A percentile compares a stretch with the other conserved stretches of the same genome.
These are phyloP conservation scores for Carex sylvatica DNA, from an alignment of 202 grass and related monocot species.

Conservation along the genomic window DNA sequence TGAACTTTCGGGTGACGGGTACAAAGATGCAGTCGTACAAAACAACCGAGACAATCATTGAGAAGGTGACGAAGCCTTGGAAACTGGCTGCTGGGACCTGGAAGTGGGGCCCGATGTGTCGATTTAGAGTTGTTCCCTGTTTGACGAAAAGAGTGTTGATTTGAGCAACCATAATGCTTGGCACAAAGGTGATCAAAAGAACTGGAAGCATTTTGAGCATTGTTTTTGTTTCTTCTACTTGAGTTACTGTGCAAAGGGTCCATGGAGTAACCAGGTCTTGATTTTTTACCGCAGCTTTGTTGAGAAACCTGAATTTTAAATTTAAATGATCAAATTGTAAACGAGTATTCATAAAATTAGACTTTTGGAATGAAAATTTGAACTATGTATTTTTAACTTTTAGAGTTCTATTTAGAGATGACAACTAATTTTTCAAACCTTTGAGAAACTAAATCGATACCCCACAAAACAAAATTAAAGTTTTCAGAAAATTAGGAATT, in stretches of 20 bases:
- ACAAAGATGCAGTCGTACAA: slow-evolving; percentile 80
- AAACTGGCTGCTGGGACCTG: slow-evolving; percentile 74
- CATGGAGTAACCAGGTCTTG: slow-evolving; percentile 32
- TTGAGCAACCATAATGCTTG: slow-evolving; percentile 64
- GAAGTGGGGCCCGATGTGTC: slow-evolving; percentile 51
- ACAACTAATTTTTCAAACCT: too few species aligned
- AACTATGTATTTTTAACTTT: not conserved
- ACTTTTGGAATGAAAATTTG: not conserved
- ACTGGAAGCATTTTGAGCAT: slow-evolving; percentile 89
- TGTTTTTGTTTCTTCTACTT: slow-evolving; percentile 89
- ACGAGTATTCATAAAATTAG: not conserved
- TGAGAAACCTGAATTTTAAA: slow-evolving; percentile 37
- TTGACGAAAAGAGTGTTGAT: slow-evolving; percentile 89
- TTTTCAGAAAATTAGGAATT: too few species aligned
- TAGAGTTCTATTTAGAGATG: not conserved
- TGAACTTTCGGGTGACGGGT: slow-evolving; percentile 44
- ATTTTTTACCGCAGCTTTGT: slow-evolving; percentile 71
- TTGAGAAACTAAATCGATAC: too few species aligned
- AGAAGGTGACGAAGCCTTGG: slow-evolving; percentile 68
- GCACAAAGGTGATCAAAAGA: slow-evolving; percentile 60
- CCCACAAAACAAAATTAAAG: too few species aligned
- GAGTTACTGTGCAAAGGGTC: slow-evolving; percentile 80
- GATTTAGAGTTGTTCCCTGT: slow-evolving; percentile 80
- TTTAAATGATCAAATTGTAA: not conserved
- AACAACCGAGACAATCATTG: slow-evolving; percentile 73